phyloP scores from a whole-genome alignment of 352 stramenopile species.

The Pythium aristosporum region DNA sequence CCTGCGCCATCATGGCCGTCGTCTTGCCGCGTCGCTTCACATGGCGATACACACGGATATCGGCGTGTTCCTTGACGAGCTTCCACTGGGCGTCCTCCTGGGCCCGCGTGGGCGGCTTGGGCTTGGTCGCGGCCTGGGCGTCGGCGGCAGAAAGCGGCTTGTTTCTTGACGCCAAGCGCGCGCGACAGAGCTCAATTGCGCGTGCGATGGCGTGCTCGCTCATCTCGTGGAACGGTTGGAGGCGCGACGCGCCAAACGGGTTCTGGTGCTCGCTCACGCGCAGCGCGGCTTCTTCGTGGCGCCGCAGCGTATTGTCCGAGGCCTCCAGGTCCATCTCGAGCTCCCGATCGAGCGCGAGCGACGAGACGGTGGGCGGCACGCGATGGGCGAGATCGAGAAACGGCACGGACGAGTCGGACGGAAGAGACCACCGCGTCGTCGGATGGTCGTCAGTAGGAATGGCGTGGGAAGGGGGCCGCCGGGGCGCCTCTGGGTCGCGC shows the following conservation, averaged over 20 bases:
- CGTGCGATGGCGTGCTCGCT: conserved; percentile 23
- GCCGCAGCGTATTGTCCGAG: conserved; percentile 19
- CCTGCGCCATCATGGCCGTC: conserved; percentile 54
- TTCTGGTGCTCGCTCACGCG: conserved; percentile 28
- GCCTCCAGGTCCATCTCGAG: conserved; percentile 26
- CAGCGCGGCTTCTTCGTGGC: conserved; percentile 23
- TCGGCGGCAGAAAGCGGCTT: too few species aligned
- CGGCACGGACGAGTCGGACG: not conserved
- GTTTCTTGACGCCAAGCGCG: not conserved
- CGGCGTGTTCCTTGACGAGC: conserved; percentile 54
- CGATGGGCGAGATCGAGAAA: not conserved
- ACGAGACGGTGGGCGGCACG: not conserved
- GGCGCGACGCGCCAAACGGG: conserved; percentile 25
- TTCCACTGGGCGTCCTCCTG: conserved; percentile 49
- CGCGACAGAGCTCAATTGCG: conserved; percentile 12
- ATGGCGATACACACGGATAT: conserved; percentile 61
- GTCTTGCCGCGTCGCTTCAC: conserved; percentile 42
- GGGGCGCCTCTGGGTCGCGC: not conserved
- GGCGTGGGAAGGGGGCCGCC: not conserved
- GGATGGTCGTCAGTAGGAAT: not conserved
- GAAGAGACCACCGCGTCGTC: conserved; percentile 2
- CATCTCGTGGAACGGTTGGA: conserved; percentile 28
- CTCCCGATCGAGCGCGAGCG: conserved; percentile 18
- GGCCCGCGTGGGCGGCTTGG: conserved; percentile 9
- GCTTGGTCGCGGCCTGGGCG: not conserved